These are phyloP conservation scores for Nannochloropsis granulata DNA, from an alignment of 108 stramenopile genomes.

Conservation along the genomic window DNA sequence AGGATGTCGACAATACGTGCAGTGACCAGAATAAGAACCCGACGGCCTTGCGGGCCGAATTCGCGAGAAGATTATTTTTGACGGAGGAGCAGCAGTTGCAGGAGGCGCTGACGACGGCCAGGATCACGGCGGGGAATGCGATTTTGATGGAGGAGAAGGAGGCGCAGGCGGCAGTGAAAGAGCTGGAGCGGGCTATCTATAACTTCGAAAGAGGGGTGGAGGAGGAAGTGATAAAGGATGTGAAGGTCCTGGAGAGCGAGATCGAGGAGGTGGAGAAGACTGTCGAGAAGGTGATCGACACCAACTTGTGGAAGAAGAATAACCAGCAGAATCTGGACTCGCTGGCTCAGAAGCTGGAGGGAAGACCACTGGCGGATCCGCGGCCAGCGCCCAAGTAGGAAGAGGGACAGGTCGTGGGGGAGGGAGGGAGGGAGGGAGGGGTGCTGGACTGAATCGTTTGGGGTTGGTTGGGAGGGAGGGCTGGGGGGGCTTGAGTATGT, in stretches of 20 bases:
- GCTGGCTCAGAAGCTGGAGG: background rate
- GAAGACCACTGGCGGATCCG: background rate
- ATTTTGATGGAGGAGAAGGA: slow-evolving; percentile 38
- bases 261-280: slow-evolving; percentile 29
- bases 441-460: background rate
- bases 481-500: too few species aligned
- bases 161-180: slow-evolving; percentile 50
- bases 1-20: slow-evolving; percentile 31
- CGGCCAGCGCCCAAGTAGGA: background rate
- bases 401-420: background rate
- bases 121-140: slow-evolving; percentile 48
- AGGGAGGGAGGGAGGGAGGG: background rate
- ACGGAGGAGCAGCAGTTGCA: slow-evolving; percentile 44
- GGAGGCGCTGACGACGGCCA: slow-evolving; percentile 53
- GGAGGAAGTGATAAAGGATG: slow-evolving; percentile 51
- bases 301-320: background rate
- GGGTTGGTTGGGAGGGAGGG: too few species aligned
- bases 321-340: background rate
- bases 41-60: slow-evolving; percentile 26
- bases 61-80: slow-evolving; percentile 18
- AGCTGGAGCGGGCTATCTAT: slow-evolving; percentile 50
- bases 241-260: slow-evolving; percentile 57
- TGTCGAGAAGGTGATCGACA: slow-evolving; percentile 15
- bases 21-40: background rate
- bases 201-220: slow-evolving; percentile 39